Base-by-base conservation (phyloP, 2,329 filamentous ascomycete species). In the Hirsutella thompsonii region DNA sequence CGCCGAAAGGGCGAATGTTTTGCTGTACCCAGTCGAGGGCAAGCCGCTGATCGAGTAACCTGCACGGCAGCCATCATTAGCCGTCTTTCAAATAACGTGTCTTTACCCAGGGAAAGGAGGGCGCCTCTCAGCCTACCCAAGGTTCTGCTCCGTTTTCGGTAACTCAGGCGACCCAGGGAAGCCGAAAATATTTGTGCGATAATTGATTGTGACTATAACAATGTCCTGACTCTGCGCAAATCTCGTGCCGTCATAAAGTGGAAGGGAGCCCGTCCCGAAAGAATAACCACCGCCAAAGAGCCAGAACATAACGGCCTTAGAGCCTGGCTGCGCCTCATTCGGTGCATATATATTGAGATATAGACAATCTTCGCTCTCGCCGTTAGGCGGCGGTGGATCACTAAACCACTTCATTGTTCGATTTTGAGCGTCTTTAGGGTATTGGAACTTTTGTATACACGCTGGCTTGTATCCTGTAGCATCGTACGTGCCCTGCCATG, bases 1-100 rank as follows among this genome's bases (percentile, higher is more conserved):
- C 79, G 2, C 79, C 79, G 50, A 83, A 83, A 1, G 68, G 62
- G 1, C 59, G 66, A 37, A 81, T 78, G 42, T 81, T 78, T 42
- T 74, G 69, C 14, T 69, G 68, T 0, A 77, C 64, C 76, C 76
- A 81, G 45, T 78, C 47, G 14, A 81, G 55, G 0, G 67, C 74
- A 0, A 74, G 55, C 18, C 72, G 60, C 47, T 79, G 75, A 44
- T 81, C 76, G 3, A 39, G 30, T 18, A 39, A 20, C 8, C 36
- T 38, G 14, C 16, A n/a, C 1, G 5, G 32, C n/a, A n/a, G n/a
- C n/a, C n/a, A 18, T 9, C 18, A 18, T 16, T 18, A 19, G 23
- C 8, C 5, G 2, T 10, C 11, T 3, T n/a, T n/a, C n/a, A n/a
- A n/a, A n/a, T n/a, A n/a, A n/a, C n/a, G n/a, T n/a, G n/a, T n/a